A percentile compares a stretch with the other conserved stretches of the same genome.
These are phyloP conservation scores for Rhizopus sp. DNA, from an alignment of 371 early-diverging fungal genomes.

Conservation along the genomic window DNA sequence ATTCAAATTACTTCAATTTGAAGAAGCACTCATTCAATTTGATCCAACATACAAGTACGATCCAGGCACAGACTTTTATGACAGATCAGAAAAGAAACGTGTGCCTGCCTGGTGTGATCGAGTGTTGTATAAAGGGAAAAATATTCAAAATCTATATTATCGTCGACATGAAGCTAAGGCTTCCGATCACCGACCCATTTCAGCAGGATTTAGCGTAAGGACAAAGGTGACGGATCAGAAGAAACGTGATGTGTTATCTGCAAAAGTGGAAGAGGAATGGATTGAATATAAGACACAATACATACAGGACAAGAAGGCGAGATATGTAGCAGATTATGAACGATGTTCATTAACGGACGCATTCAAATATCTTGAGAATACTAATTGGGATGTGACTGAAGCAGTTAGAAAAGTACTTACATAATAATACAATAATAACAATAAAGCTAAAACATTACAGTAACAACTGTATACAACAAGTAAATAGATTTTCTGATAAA, in stretches of 20 bases:
- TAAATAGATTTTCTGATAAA: too few species aligned
- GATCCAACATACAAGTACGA: conserved; percentile 92
- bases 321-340: conserved; percentile 34
- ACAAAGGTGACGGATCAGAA: conserved; percentile 58
- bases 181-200: conserved; percentile 86
- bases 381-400: conserved; percentile 31
- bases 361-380: conserved; percentile 13
- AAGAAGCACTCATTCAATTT: conserved; percentile 73
- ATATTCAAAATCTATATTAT: conserved; percentile 44
- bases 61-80: conserved; percentile 69
- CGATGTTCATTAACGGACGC: conserved; percentile 30
- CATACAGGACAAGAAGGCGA: conserved; percentile 28
- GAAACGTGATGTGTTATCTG: conserved; percentile 28
- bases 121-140: conserved; percentile 54
- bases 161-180: conserved; percentile 61
- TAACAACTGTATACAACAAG: too few species aligned
- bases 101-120: conserved; percentile 91
- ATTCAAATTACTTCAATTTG: conserved; percentile 66
- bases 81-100: conserved; percentile 82
- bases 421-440: too few species aligned
- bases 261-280: conserved; percentile 28
- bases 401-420: conserved; percentile 16
- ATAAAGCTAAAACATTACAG: too few species aligned
- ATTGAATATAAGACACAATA: conserved; percentile 9
- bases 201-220: conserved; percentile 57